Conservation (phyloP, 306 rosid species). For the Cucurbita moschata region DNA sequence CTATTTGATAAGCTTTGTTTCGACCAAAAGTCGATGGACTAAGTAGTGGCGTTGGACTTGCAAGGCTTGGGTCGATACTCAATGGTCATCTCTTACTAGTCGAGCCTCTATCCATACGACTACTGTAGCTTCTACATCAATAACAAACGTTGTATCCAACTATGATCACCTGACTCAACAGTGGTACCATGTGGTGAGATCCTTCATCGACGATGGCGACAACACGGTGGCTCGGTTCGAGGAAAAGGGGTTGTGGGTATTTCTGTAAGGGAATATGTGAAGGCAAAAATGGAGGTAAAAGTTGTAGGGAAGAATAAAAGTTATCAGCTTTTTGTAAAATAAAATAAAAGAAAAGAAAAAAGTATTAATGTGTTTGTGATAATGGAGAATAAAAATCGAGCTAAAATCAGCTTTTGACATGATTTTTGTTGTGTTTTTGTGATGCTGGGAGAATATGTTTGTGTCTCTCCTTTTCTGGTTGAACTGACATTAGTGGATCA, state of each 20-base stretch:
- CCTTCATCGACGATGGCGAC: slow-evolving; percentile 16
- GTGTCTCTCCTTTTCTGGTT: background rate
- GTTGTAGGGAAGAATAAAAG: no score
- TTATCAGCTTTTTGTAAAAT: background rate
- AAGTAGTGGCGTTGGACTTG: no score
- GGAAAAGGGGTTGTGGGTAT: slow-evolving; percentile 25
- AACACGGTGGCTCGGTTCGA: slow-evolving; percentile 39
- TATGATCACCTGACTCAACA: slow-evolving; percentile 42
- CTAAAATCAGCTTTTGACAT: background rate
- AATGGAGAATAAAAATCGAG: background rate
- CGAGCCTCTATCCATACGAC: slow-evolving; percentile 32
- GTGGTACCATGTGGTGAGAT: slow-evolving; percentile 47
- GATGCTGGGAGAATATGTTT: background rate
- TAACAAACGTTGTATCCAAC: slow-evolving; percentile 26
- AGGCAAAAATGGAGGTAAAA: background rate
- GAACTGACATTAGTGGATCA: background rate
- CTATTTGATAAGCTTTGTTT: no score
- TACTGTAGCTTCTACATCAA: slow-evolving; percentile 28
- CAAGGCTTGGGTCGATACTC: slow-evolving; percentile 26
- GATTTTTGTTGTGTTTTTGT: background rate
- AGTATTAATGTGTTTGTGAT: background rate
- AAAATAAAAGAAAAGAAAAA: no score
- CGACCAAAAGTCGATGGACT: no score
- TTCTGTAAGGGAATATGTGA: slow-evolving; percentile 28
- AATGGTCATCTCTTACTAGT: slow-evolving; percentile 42